A percentile compares a stretch with the other conserved stretches of the same genome.
These are phyloP conservation scores for Entomortierella beljakovae DNA, from an alignment of 192 early-diverging fungal species.

Conservation along the genomic window DNA sequence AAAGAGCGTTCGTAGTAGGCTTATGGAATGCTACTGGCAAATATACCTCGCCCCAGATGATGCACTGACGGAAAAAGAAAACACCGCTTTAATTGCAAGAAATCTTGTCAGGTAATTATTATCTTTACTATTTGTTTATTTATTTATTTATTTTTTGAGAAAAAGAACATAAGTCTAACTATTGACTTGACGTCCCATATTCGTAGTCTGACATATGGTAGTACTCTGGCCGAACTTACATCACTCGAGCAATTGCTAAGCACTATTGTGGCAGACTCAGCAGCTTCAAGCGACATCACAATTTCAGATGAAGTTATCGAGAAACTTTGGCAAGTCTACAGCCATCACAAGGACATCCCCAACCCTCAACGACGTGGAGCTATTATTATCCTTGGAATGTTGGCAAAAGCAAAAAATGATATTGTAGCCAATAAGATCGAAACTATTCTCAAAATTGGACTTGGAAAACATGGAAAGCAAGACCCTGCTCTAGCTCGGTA, in stretches of 20 bases:
- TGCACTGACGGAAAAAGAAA: constrained; percentile 63
- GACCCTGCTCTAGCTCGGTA: constrained; percentile 90
- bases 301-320: constrained; percentile 78
- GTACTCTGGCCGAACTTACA: constrained; percentile 93
- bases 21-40: constrained; percentile 82
- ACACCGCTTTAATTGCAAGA: constrained; percentile 72
- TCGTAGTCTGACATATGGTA: constrained; percentile 81
- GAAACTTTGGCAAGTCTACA: constrained; percentile 87
- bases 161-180: no score
- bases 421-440: constrained; percentile 92
- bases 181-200: not conserved
- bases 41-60: constrained; percentile 80
- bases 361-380: constrained; percentile 85
- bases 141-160: not conserved
- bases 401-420: constrained; percentile 86
- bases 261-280: constrained; percentile 74
- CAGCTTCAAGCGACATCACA: constrained; percentile 43
- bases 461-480: constrained; percentile 83
- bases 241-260: constrained; percentile 94
- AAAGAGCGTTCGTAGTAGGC: constrained; percentile 75
- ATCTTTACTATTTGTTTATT: not conserved
- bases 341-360: constrained; percentile 72
- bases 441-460: constrained; percentile 82
- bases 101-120: constrained; percentile 71
- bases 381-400: constrained; percentile 93